Conservation (phyloP, 78 protist genomes). For the Dictyostelium capitatum region DNA sequence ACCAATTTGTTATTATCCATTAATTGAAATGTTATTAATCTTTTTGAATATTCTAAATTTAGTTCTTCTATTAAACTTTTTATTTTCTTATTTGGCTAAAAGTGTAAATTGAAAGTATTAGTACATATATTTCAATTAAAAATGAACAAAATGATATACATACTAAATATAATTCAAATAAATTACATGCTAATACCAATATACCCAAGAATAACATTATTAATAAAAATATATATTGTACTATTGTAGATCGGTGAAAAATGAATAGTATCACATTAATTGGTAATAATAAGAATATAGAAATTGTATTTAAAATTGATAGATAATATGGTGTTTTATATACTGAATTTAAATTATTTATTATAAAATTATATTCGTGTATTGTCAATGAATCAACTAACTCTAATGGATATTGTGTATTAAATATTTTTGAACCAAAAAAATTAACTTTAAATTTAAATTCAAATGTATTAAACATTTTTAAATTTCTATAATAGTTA, state of each 20-base stretch:
- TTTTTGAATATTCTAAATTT: background rate
- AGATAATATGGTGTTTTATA: background rate
- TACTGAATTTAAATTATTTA: background rate
- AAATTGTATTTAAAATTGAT: background rate
- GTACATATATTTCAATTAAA: background rate
- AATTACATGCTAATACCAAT: background rate
- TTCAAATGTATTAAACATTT: background rate
- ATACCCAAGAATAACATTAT: background rate
- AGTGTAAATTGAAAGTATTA: too few relatives aligned
- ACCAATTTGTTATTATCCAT: background rate
- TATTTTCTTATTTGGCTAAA: background rate
- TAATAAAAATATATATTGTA: background rate
- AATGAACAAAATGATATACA: background rate
- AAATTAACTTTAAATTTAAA: background rate
- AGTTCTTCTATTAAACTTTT: background rate
- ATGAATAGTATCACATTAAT: background rate
- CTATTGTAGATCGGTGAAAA: background rate
- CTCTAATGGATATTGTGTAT: background rate
- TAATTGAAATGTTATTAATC: background rate
- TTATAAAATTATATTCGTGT: background rate
- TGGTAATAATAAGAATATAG: background rate
- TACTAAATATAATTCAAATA: background rate
- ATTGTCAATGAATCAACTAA: background rate
- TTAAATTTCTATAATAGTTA: too few relatives aligned
- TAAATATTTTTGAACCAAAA: background rate